A percentile compares a stretch with the other conserved stretches of the same genome.
Conservation (phyloP, 169 alveolate genomes). For the Plasmodium vivax region DNA sequence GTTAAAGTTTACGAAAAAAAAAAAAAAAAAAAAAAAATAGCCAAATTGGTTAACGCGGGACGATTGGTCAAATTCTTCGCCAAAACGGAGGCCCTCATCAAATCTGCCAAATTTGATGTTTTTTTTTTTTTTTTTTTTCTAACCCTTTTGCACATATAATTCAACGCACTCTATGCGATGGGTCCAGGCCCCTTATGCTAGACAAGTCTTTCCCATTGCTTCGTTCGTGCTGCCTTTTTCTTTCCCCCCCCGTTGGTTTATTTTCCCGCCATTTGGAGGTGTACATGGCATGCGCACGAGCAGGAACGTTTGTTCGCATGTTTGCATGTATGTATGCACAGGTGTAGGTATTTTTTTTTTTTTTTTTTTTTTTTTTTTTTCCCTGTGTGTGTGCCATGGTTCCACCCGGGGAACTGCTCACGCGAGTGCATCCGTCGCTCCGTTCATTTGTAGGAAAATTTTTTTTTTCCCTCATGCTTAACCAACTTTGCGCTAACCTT, state of each 20-base stretch:
- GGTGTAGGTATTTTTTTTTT: background rate
- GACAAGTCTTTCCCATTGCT: background rate
- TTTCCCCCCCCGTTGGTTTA: background rate
- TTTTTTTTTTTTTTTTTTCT: background rate
- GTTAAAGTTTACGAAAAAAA: background rate
- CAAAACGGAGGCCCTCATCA: background rate
- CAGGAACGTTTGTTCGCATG: background rate
- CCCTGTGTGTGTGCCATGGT: background rate
- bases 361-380: background rate
- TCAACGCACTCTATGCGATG: constrained; percentile 3
- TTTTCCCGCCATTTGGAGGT: background rate
- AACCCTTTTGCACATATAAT: background rate
- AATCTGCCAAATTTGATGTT: background rate
- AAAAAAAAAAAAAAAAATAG: background rate
- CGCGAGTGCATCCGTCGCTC: background rate
- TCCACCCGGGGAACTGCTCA: background rate
- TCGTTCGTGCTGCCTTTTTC: background rate
- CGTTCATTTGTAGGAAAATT: background rate
- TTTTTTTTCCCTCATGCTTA: background rate
- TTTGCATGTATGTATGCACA: background rate
- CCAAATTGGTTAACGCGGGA: background rate
- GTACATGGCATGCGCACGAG: background rate
- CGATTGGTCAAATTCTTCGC: background rate
- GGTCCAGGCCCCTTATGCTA: background rate
- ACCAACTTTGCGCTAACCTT: background rate